These are phyloP conservation scores for Leccinum boreale DNA, from an alignment of 768 basidiomycete species.

Conservation along the genomic window DNA sequence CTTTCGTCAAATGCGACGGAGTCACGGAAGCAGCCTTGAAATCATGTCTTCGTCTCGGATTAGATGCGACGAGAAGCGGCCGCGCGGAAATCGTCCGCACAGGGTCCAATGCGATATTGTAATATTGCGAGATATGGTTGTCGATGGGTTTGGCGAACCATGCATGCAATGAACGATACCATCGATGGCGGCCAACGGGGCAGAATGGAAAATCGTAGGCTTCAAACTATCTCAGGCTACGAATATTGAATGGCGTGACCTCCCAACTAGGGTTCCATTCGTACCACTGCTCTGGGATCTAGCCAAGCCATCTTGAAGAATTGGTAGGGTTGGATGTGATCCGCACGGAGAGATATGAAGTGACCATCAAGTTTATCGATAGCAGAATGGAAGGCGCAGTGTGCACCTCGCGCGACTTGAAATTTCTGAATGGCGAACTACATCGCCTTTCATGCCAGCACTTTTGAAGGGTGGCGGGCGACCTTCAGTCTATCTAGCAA, in stretches of 20 bases:
- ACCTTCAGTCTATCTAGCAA: neutral
- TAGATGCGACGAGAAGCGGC: conserved; percentile 4
- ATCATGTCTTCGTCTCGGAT: neutral
- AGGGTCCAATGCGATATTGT: conserved; percentile 20
- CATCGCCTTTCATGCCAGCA: conserved; percentile 13
- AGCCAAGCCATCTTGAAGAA: neutral
- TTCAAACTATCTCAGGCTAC: conserved; percentile 8
- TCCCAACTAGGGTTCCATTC: neutral
- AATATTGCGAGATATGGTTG: conserved; percentile 14
- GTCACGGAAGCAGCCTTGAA: neutral
- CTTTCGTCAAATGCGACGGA: neutral
- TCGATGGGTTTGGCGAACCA: conserved; percentile 1
- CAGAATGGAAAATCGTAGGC: conserved; percentile 6
- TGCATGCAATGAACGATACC: neutral
- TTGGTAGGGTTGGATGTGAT: conserved; percentile 14
- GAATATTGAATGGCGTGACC: conserved; percentile 13
- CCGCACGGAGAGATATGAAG: conserved; percentile 16
- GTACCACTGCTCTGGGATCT: neutral
- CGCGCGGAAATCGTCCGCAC: conserved; percentile 20
- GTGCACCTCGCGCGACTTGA: conserved; percentile 8
- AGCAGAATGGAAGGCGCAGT: conserved; percentile 20
- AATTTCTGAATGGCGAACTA: neutral
- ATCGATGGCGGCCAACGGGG: neutral
- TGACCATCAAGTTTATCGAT: neutral
- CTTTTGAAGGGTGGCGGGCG: neutral